Conservation (phyloP, 2,329 filamentous ascomycete species). For the Calonectria crousiana region DNA sequence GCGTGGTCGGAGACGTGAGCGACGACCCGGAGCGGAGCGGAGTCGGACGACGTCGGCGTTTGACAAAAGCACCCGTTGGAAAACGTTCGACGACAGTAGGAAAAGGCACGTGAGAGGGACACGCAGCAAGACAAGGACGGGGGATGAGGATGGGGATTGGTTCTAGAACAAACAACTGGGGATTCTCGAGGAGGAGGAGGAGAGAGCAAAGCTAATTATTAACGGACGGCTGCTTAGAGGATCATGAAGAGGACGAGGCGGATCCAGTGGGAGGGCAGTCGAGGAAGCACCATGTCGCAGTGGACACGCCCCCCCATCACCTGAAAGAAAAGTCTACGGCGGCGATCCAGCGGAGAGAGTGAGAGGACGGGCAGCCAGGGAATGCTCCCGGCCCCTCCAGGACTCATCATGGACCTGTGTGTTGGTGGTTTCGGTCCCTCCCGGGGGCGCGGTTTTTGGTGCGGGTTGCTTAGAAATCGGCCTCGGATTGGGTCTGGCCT, state of each 20-base stretch:
- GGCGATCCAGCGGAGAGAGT: neutral
- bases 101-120: neutral
- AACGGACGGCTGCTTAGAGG: constrained; percentile 27
- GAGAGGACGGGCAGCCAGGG: neutral
- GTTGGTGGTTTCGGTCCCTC: constrained; percentile 7
- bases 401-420: neutral
- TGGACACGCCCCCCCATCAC: neutral
- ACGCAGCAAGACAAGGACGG: neutral
- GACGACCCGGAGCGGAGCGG: constrained; percentile 38
- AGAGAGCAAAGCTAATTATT: constrained; percentile 29
- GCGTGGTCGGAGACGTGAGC: constrained; percentile 23
- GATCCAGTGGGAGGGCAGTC: constrained; percentile 23
- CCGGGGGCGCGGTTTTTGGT: constrained; percentile 2
- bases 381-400: neutral
- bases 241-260: constrained; percentile 22
- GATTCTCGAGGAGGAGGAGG: neutral
- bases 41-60: constrained; percentile 11
- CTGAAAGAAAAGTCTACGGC: neutral
- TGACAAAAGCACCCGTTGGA: neutral
- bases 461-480: constrained; percentile 44
- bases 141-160: neutral
- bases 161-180: neutral
- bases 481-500: constrained; percentile 37
- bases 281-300: constrained; percentile 16
- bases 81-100: neutral